Conservation (phyloP, 805 yeast species). For the Cyberlindnera japonica region DNA sequence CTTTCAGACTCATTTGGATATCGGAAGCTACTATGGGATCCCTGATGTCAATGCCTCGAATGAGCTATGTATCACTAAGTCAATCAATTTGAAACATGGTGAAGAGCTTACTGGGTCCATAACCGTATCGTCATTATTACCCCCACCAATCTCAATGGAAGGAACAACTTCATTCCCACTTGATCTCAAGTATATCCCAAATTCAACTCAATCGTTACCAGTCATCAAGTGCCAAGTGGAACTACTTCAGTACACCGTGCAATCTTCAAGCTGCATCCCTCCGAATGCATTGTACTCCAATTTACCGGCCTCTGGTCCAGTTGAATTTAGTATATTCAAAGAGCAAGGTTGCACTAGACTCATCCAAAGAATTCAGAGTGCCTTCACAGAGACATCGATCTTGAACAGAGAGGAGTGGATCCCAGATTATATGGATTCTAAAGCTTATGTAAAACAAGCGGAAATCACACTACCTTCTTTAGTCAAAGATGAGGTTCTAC, state of each 20-base stretch:
- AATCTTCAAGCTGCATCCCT: slow-evolving; percentile 13
- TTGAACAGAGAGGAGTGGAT: slow-evolving; percentile 13
- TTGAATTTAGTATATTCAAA: too few species aligned
- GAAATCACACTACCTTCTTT: slow-evolving; percentile 13
- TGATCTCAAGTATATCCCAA: slow-evolving; percentile 13
- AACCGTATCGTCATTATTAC: slow-evolving; percentile 12
- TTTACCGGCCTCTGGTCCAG: too few species aligned
- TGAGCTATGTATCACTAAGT: slow-evolving; percentile 14
- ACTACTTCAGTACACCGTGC: slow-evolving; percentile 15
- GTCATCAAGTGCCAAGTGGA: slow-evolving; percentile 1
- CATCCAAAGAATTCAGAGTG: slow-evolving; percentile 12
- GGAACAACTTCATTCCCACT: slow-evolving; percentile 8
- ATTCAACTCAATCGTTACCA: slow-evolving; percentile 1
- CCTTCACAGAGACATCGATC: not conserved
- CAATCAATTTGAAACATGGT: slow-evolving; percentile 11
- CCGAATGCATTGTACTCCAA: slow-evolving; percentile 3
- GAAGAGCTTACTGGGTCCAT: slow-evolving; percentile 8
- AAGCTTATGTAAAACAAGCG: slow-evolving; percentile 4
- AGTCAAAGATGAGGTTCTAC: slow-evolving; percentile 6
- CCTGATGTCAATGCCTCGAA: slow-evolving; percentile 11
- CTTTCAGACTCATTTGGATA: slow-evolving; percentile 7
- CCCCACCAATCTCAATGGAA: slow-evolving; percentile 8
- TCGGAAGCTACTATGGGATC: slow-evolving; percentile 13
- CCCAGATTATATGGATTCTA: slow-evolving; percentile 16
- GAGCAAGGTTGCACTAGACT: not conserved